phyloP scores from a whole-genome alignment of 2,329 filamentous ascomycete genomes.

The Trichoderma koningii region DNA sequence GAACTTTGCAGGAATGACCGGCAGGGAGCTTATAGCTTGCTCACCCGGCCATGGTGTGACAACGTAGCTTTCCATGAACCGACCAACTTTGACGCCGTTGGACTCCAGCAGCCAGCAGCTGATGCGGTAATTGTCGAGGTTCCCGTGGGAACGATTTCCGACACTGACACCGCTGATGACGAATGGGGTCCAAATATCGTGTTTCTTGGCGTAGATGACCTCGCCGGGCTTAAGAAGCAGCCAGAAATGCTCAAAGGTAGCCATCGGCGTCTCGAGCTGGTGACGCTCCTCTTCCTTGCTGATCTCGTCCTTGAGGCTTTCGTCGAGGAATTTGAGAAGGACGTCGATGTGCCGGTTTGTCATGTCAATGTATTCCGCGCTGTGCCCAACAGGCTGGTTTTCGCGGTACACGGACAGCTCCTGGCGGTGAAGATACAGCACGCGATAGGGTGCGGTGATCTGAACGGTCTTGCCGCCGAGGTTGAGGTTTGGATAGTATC shows the following conservation, averaged over 20 bases:
- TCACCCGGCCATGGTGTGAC: constrained; percentile 48
- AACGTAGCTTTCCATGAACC: constrained; percentile 43
- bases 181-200: constrained; percentile 46
- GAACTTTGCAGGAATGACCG: constrained; percentile 47
- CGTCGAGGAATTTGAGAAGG: constrained; percentile 48
- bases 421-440: constrained; percentile 50
- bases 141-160: constrained; percentile 24
- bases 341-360: constrained; percentile 50
- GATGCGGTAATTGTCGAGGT: constrained; percentile 36
- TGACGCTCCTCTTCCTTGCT: constrained; percentile 47
- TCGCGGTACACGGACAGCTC: constrained; percentile 47
- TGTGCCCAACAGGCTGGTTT: constrained; percentile 46
- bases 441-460: constrained; percentile 49
- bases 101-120: constrained; percentile 48
- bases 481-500: constrained; percentile 49
- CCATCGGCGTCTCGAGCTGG: constrained; percentile 41
- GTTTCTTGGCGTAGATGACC: constrained; percentile 46
- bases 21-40: constrained; percentile 46
- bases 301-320: constrained; percentile 42
- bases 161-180: constrained; percentile 43
- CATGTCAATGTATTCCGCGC: constrained; percentile 44
- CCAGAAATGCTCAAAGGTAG: constrained; percentile 51
- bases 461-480: constrained; percentile 42
- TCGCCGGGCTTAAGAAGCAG: constrained; percentile 50
- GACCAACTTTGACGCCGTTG: constrained; percentile 39